A percentile compares a stretch with the other conserved stretches of the same genome.
These are phyloP conservation scores for Leishmania major DNA, from an alignment of 208 protist species.

Conservation along the genomic window DNA sequence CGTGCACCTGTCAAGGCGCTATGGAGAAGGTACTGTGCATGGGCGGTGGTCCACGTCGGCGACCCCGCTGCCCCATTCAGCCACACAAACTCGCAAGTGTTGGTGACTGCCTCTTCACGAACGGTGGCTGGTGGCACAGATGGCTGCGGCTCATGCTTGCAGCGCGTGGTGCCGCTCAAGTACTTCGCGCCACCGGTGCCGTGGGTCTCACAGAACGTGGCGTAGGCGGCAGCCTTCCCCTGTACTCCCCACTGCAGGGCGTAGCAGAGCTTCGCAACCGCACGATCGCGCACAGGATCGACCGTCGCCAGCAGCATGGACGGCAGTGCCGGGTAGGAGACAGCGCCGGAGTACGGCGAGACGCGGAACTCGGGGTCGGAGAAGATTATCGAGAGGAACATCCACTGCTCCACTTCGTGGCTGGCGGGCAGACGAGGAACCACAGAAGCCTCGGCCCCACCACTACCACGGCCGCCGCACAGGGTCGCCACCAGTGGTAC, in stretches of 20 bases:
- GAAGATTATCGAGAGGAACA: constrained; percentile 48
- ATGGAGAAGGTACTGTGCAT: constrained; percentile 14
- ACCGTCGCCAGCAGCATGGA: constrained; percentile 49
- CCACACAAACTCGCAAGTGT: not conserved
- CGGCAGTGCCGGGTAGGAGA: constrained; percentile 67
- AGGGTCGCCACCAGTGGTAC: constrained; percentile 17
- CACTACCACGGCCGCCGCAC: not conserved
- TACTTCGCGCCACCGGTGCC: not conserved
- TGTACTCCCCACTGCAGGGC: constrained; percentile 9
- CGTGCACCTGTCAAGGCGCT: not conserved
- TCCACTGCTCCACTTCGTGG: constrained; percentile 39
- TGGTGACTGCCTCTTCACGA: not conserved
- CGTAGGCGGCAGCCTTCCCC: constrained; percentile 1
- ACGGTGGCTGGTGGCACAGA: not conserved
- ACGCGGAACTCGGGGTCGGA: constrained; percentile 66
- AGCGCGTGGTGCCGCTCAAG: not conserved
- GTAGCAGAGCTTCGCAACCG: not conserved
- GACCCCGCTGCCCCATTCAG: constrained; percentile 17
- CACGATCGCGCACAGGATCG: constrained; percentile 9
- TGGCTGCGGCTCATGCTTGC: not conserved
- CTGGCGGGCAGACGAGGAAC: constrained; percentile 4
- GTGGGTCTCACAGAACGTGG: not conserved
- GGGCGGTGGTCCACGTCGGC: constrained; percentile 27
- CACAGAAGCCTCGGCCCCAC: not conserved
- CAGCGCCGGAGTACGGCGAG: constrained; percentile 35